These are phyloP conservation scores for Eucalyptus victrix DNA, from an alignment of 345 rosid species.

Conservation along the genomic window DNA sequence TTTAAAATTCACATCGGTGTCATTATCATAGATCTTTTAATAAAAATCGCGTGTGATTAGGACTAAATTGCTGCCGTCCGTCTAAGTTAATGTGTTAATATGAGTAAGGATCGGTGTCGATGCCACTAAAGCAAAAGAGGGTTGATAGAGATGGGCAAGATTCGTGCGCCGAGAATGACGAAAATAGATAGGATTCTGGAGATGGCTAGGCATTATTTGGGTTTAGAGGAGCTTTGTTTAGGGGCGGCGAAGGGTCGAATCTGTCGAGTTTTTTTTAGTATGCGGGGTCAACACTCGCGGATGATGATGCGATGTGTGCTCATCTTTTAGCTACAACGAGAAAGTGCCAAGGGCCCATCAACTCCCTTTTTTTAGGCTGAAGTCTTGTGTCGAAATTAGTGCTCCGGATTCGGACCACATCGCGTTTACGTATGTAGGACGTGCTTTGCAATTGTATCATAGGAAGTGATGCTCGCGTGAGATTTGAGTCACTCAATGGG, in stretches of 20 bases:
- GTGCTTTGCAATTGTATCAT: background rate
- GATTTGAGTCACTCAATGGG: background rate
- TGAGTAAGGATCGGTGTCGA: too few relatives aligned
- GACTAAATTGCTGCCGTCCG: too few relatives aligned
- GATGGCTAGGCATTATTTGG: too few relatives aligned
- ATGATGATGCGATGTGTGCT: background rate
- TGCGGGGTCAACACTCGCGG: background rate
- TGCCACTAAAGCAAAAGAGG: too few relatives aligned
- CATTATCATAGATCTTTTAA: too few relatives aligned
- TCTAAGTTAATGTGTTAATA: too few relatives aligned
- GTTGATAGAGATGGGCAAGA: too few relatives aligned
- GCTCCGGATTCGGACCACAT: background rate
- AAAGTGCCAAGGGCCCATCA: background rate
- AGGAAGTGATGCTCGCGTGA: background rate
- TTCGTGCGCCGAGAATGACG: too few relatives aligned
- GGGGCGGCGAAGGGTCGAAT: background rate
- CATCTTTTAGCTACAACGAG: background rate
- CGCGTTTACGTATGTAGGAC: background rate
- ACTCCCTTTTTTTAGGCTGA: background rate
- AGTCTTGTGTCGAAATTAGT: background rate
- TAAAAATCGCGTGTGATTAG: too few relatives aligned
- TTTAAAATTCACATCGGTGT: too few relatives aligned
- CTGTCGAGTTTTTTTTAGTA: background rate
- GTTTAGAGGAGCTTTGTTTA: too few relatives aligned
- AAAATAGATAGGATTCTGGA: too few relatives aligned